Percentiles rank a stretch among this genome's conserved stretches.
Conservation (phyloP, 2,329 filamentous ascomycete genomes). For the Penicillium sp. region DNA sequence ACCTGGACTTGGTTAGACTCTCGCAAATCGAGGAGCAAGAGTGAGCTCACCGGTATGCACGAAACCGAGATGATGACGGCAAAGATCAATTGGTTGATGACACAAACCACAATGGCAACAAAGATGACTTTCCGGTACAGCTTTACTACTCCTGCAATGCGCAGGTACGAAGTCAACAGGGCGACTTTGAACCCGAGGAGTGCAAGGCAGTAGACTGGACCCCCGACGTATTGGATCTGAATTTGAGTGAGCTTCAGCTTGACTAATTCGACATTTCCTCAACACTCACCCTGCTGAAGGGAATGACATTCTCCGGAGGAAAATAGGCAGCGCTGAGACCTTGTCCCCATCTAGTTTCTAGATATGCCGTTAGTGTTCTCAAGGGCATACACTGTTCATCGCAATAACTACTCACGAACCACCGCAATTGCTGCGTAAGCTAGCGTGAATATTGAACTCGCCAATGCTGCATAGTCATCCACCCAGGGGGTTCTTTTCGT, state of each 20-base stretch:
- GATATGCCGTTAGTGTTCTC: not conserved
- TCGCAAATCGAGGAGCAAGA: not conserved
- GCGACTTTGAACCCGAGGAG: conserved; percentile 53
- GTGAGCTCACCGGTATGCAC: not conserved
- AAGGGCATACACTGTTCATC: not conserved
- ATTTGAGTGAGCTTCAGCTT: not conserved
- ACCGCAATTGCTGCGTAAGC: not conserved
- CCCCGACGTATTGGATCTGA: conserved; percentile 23
- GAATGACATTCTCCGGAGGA: not conserved
- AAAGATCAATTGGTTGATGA: not conserved
- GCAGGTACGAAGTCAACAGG: conserved; percentile 50
- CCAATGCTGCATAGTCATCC: not conserved
- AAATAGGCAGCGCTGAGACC: not conserved
- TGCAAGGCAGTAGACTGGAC: conserved; percentile 31
- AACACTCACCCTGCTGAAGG: not conserved
- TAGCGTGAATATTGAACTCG: not conserved
- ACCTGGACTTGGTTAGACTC: not conserved
- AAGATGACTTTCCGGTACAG: conserved; percentile 56
- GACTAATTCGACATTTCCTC: not conserved
- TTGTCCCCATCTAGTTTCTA: not conserved
- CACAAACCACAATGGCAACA: conserved; percentile 11
- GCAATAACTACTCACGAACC: not conserved
- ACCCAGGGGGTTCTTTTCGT: not conserved
- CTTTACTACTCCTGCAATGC: conserved; percentile 54
- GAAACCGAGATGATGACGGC: not conserved